A percentile compares a stretch with the other conserved stretches of the same genome.
These are phyloP conservation scores for Neurospora sp. DNA, from an alignment of 495 filamentous ascomycete species.

Conservation along the genomic window DNA sequence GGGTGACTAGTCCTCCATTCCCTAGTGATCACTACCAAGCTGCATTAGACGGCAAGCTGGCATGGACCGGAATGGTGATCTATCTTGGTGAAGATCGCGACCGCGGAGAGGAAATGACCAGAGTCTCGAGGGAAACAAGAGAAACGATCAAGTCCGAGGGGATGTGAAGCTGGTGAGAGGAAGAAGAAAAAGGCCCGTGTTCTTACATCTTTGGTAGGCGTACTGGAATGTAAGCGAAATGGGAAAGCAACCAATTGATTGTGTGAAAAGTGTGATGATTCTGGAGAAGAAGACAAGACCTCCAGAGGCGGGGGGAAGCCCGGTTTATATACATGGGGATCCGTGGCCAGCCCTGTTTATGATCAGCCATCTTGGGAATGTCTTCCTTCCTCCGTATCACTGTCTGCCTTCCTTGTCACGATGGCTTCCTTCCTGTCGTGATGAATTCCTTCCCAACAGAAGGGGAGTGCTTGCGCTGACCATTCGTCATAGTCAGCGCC, in stretches of 20 bases:
- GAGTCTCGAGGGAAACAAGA: too few relatives aligned
- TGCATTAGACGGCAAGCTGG: too few relatives aligned
- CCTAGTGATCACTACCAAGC: too few relatives aligned
- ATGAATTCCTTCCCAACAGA: background rate
- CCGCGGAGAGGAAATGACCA: too few relatives aligned
- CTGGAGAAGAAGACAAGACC: background rate
- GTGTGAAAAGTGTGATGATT: background rate
- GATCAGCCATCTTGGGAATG: background rate
- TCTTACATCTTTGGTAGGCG: too few relatives aligned
- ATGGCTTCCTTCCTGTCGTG: background rate
- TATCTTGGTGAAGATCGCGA: too few relatives aligned
- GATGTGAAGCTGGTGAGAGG: background rate
- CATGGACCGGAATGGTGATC: too few relatives aligned
- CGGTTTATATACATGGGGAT: background rate
- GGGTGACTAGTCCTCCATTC: too few relatives aligned
- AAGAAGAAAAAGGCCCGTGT: background rate
- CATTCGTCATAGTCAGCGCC: too few relatives aligned
- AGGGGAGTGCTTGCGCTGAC: background rate
- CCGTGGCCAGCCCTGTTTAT: background rate
- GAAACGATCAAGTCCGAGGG: background rate
- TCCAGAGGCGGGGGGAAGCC: background rate
- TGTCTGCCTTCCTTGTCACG: background rate
- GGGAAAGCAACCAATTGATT: background rate
- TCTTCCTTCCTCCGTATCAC: background rate
- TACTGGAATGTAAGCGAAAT: background rate